Base-by-base conservation (phyloP, 768 basidiomycete genomes). In the Russula griseocarnosa region DNA sequence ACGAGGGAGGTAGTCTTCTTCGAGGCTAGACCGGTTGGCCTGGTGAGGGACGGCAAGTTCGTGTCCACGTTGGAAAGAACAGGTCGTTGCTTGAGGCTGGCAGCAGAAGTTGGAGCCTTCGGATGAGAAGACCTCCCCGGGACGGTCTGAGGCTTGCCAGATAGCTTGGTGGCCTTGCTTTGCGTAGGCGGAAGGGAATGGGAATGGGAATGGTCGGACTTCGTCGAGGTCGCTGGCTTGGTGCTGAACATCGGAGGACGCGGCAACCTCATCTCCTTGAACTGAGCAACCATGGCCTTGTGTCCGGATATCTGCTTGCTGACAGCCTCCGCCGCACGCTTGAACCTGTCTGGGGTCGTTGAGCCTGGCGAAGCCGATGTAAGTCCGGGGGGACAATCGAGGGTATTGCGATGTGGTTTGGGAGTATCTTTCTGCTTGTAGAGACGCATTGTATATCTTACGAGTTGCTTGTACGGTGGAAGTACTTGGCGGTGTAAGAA, bases 401-500 rank as follows among this genome's bases (percentile, higher is more conserved):
- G 47, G 59, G 38, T 0, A 49, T 10, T 55, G 34, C 24, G 59
- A 36, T 26, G 54, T 28, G 55, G 59, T 3, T 51, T 32, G 59
- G 59, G 59, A 32, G 28, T 32, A 30, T 42, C 55, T 20, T 56
- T 60, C 28, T 30, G 59, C 5, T 65, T 65, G 13, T 65, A 65
- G 22, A 65, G 63, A 61, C 63, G 59, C 63, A 65, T 65, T 32
- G 54, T 56, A 60, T 11, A 61, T 51, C 54, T 60, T 61, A 57
- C 62, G 61, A 64, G 28, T 54, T 53, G 65, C 44, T 66, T 22
- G 50, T 55, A 66, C 61, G 51, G 16, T n/a, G 55, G 51, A 24
- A 28, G 59, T 65, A 51, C 34, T 61, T 57, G 50, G 24, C 51
- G 63, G 56, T 22, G 59, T 55, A 65, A 65, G 63, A 56, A 50